Evolutionary conservation across 2,329 filamentous ascomycete species (phyloP).

Genomic region (Arthrobotrys sinensis): DNA sequence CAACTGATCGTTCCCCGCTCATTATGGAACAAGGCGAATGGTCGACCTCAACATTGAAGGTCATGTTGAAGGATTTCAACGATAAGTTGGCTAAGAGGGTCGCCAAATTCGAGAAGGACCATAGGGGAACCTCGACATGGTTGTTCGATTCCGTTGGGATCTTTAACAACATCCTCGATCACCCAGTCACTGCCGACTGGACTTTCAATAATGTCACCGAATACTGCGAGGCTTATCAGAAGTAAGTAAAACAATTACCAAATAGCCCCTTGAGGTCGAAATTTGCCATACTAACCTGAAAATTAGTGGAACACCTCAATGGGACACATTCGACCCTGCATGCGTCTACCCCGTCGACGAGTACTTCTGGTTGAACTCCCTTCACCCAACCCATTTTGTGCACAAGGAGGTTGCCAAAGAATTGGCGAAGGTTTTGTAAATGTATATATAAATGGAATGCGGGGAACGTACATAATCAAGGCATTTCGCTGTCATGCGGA

Average conservation of each 20-base stretch:
- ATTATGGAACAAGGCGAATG: slow-evolving; percentile 68
- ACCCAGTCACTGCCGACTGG: slow-evolving; percentile 69
- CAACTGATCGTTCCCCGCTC: slow-evolving; percentile 72
- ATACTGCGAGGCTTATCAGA: slow-evolving; percentile 73
- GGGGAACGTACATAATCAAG: not conserved
- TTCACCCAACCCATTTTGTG: slow-evolving; percentile 77
- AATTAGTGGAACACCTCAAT: slow-evolving; percentile 69
- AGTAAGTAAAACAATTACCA: slow-evolving; percentile 68
- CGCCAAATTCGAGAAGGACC: slow-evolving; percentile 67
- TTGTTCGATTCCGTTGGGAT: slow-evolving; percentile 72
- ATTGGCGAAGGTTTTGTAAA: slow-evolving; percentile 68
- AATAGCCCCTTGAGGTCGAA: not conserved
- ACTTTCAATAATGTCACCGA: slow-evolving; percentile 73
- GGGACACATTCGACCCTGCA: slow-evolving; percentile 68
- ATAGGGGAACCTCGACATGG: slow-evolving; percentile 56
- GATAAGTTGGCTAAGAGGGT: slow-evolving; percentile 69
- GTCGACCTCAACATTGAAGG: slow-evolving; percentile 67
- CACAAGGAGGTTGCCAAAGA: slow-evolving; percentile 74
- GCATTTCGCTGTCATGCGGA: not conserved
- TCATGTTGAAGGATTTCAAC: slow-evolving; percentile 73
- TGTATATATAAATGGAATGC: slow-evolving; percentile 1
- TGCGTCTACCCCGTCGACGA: slow-evolving; percentile 74
- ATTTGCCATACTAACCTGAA: not conserved
- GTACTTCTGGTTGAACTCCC: slow-evolving; percentile 76
- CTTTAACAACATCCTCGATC: slow-evolving; percentile 72